Conservation (phyloP, 805 yeast genomes). For the Yarrowia sp. region DNA sequence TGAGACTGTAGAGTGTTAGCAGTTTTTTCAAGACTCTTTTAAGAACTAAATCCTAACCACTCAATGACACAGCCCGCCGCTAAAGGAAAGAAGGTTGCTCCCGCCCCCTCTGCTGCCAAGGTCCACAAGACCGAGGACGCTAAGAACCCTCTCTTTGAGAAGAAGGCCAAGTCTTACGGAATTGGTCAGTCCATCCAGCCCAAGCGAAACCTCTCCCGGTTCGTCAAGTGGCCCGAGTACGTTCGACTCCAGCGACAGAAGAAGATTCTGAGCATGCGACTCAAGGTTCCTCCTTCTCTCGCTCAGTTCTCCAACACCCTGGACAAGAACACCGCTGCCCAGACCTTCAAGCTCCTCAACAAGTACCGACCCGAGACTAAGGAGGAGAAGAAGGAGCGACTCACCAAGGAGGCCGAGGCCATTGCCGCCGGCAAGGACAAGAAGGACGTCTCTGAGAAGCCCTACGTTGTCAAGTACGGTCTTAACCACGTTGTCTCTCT, state of each 20-base stretch:
- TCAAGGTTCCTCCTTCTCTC: conserved; percentile 98
- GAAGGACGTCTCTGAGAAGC: conserved; percentile 95
- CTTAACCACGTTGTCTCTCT: conserved; percentile 97
- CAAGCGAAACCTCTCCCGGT: conserved; percentile 94
- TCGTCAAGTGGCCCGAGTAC: conserved; percentile 99
- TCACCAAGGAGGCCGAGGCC: conserved; percentile 98
- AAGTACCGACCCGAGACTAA: conserved; percentile 98
- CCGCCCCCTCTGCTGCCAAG: conserved; percentile 92
- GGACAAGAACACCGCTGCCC: conserved; percentile 99
- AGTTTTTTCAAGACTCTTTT: neutral
- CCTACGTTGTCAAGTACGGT: conserved; percentile 96
- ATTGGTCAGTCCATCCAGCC: conserved; percentile 95
- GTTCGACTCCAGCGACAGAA: conserved; percentile 98
- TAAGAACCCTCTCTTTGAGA: conserved; percentile 83
- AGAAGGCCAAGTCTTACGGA: conserved; percentile 91
- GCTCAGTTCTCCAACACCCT: conserved; percentile 93
- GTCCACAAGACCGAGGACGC: conserved; percentile 32
- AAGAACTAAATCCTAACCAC: conserved; percentile 29
- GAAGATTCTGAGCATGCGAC: conserved; percentile 91
- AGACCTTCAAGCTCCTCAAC: conserved; percentile 94
- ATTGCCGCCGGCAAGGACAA: conserved; percentile 97
- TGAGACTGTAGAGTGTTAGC: conserved; percentile 38
- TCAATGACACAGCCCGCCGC: conserved; percentile 40
- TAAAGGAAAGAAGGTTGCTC: conserved; percentile 74
- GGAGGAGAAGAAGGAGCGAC: conserved; percentile 98